These are phyloP conservation scores for Aureobasidium leucospermi DNA, from an alignment of 2,329 filamentous ascomycete species.

Conservation along the genomic window DNA sequence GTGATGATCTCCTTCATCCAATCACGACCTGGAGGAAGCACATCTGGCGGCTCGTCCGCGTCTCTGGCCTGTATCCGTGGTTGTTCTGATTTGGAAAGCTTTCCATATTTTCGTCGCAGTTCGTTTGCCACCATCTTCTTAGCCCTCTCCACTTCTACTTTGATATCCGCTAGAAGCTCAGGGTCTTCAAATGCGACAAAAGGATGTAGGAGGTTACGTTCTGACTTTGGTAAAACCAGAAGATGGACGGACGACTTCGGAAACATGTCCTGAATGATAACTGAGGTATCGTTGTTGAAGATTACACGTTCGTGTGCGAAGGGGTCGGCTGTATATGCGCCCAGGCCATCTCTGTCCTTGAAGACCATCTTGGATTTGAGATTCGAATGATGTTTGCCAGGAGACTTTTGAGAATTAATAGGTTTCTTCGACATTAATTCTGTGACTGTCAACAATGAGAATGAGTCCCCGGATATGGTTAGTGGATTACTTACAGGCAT, in stretches of 20 bases:
- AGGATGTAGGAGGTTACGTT: slow-evolving; percentile 59
- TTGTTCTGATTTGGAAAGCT: slow-evolving; percentile 55
- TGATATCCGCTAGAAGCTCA: slow-evolving; percentile 59
- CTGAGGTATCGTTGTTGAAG: slow-evolving; percentile 60
- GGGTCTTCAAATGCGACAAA: slow-evolving; percentile 68
- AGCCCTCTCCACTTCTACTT: slow-evolving; percentile 54
- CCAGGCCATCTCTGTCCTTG: slow-evolving; percentile 53
- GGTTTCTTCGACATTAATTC: slow-evolving; percentile 40
- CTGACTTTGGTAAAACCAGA: slow-evolving; percentile 74
- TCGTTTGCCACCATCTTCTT: slow-evolving; percentile 63
- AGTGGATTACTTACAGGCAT: slow-evolving; percentile 13
- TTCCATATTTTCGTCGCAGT: slow-evolving; percentile 61
- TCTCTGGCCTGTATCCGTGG: slow-evolving; percentile 59
- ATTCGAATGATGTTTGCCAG: slow-evolving; percentile 18
- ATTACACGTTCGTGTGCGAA: slow-evolving; percentile 55
- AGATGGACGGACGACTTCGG: slow-evolving; percentile 82
- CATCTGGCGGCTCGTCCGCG: slow-evolving; percentile 27
- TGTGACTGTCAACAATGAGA: slow-evolving; percentile 31
- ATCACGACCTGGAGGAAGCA: slow-evolving; percentile 64
- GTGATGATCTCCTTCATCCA: slow-evolving; percentile 68
- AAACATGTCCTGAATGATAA: slow-evolving; percentile 73
- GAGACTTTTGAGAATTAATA: slow-evolving; percentile 15
- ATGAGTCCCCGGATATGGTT: not conserved
- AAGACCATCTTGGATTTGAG: slow-evolving; percentile 25
- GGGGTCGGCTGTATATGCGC: slow-evolving; percentile 59